phyloP scores from a whole-genome alignment of 495 filamentous ascomycete species.

The Xylaria grammica region DNA sequence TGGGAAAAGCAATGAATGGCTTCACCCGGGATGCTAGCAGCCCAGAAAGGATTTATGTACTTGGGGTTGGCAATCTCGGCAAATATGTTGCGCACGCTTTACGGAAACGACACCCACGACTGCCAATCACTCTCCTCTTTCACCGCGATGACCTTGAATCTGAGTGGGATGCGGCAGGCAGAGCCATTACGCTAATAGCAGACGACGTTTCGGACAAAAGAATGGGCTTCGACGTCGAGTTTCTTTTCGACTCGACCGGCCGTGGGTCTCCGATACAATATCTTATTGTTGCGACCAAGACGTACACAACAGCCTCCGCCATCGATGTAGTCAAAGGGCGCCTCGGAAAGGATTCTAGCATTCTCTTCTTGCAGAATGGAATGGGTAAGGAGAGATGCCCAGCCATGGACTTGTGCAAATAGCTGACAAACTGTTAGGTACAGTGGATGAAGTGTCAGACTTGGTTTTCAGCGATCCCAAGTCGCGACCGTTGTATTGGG shows the following conservation, averaged over 20 bases:
- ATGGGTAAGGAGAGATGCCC: constrained; percentile 58
- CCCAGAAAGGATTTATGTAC: constrained; percentile 43
- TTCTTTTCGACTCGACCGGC: constrained; percentile 36
- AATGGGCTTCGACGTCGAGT: constrained; percentile 45
- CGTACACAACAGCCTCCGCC: constrained; percentile 59
- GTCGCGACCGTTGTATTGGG: constrained; percentile 67
- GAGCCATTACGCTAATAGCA: constrained; percentile 28
- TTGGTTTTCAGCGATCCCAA: constrained; percentile 64
- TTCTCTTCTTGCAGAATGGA: constrained; percentile 80
- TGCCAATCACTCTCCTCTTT: constrained; percentile 47
- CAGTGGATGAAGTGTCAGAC: constrained; percentile 63
- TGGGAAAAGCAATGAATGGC: not conserved
- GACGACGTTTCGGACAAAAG: constrained; percentile 36
- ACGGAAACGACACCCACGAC: constrained; percentile 28
- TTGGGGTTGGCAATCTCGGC: constrained; percentile 51
- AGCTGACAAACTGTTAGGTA: constrained; percentile 19
- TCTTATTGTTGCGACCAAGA: constrained; percentile 75
- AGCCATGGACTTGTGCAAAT: not conserved
- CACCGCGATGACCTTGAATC: constrained; percentile 35
- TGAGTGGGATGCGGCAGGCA: constrained; percentile 34
- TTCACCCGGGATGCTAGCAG: not conserved
- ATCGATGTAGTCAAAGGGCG: constrained; percentile 61
- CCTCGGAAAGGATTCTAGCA: constrained; percentile 62
- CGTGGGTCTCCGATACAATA: constrained; percentile 57
- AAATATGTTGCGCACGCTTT: constrained; percentile 46